Percentiles rank a stretch among this genome's conserved stretches.
Conservation (phyloP, 345 rosid genomes). For the Geranium rotundifolium region DNA sequence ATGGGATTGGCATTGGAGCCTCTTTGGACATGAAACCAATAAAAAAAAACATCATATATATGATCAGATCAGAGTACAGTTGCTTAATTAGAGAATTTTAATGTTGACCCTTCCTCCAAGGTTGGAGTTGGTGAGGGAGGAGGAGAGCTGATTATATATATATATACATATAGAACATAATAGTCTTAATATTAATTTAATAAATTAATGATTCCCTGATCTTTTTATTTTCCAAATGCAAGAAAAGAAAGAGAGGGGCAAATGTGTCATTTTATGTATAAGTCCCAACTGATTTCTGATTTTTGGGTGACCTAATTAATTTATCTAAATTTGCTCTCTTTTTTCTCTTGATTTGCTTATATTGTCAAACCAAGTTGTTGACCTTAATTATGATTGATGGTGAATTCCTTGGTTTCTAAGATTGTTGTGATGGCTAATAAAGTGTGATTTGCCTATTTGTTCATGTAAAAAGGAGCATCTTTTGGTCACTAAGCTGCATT, state of each 20-base stretch:
- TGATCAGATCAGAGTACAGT: not conserved
- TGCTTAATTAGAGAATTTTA: too few relatives aligned
- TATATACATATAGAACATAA: too few relatives aligned
- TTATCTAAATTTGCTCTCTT: not conserved
- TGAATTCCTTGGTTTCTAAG: not conserved
- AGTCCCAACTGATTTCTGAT: not conserved
- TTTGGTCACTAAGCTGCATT: not conserved
- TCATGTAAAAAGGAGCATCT: not conserved
- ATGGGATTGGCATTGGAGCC: conserved; percentile 9
- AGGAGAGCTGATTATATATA: not conserved
- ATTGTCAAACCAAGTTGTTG: not conserved
- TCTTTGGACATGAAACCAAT: conserved; percentile 6
- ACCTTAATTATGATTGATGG: not conserved
- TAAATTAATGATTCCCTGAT: not conserved
- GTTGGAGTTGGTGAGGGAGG: too few relatives aligned
- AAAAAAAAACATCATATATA: not conserved
- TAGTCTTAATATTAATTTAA: not conserved
- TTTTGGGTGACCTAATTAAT: not conserved
- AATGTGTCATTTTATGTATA: not conserved
- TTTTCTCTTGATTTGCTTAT: too few relatives aligned
- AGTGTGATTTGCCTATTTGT: not conserved
- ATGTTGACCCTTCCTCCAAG: too few relatives aligned
- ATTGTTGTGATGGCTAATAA: not conserved
- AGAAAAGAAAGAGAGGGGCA: not conserved
- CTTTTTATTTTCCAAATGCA: not conserved